These are phyloP conservation scores for Vicia villosa DNA, from an alignment of 306 rosid genomes.

Conservation along the genomic window DNA sequence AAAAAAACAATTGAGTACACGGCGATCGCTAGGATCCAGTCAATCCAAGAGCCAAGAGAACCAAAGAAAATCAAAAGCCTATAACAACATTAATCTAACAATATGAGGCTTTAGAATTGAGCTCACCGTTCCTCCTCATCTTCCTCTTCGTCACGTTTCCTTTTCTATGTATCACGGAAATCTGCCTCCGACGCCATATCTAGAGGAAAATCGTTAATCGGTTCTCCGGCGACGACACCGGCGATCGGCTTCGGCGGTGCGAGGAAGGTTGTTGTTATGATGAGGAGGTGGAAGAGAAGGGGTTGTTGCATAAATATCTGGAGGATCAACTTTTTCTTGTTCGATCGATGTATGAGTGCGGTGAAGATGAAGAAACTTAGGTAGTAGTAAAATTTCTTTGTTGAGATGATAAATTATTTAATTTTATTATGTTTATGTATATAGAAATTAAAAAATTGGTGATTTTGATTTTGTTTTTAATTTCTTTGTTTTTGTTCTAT, in stretches of 20 bases:
- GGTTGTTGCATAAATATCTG: conserved; percentile 44
- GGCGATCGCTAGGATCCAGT: too few relatives aligned
- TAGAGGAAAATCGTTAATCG: conserved; percentile 25
- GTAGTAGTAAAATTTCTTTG: conserved; percentile 35
- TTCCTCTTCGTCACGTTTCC: conserved; percentile 39
- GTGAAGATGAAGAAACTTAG: conserved; percentile 35
- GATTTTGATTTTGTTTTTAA: too few relatives aligned
- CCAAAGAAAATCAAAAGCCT: too few relatives aligned
- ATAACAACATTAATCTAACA: too few relatives aligned
- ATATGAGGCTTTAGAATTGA: too few relatives aligned
- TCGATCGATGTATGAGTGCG: conserved; percentile 50
- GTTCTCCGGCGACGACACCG: conserved; percentile 17
- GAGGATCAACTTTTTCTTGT: conserved; percentile 52
- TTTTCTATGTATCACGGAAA: conserved; percentile 38
- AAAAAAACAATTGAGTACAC: too few relatives aligned
- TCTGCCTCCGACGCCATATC: conserved; percentile 39
- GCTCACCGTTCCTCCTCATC: conserved; percentile 38
- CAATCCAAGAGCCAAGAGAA: too few relatives aligned
- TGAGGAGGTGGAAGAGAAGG: conserved; percentile 30
- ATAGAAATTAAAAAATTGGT: not conserved
- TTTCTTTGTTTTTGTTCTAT: not conserved
- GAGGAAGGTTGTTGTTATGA: conserved; percentile 40
- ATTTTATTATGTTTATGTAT: conserved; percentile 1
- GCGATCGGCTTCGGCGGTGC: conserved; percentile 40
- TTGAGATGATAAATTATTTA: conserved; percentile 28